Evolutionary conservation across 371 early-diverging fungal species (phyloP), one percentile per base, ranked within the genome.

Genomic region (Mortierella sp.): DNA sequence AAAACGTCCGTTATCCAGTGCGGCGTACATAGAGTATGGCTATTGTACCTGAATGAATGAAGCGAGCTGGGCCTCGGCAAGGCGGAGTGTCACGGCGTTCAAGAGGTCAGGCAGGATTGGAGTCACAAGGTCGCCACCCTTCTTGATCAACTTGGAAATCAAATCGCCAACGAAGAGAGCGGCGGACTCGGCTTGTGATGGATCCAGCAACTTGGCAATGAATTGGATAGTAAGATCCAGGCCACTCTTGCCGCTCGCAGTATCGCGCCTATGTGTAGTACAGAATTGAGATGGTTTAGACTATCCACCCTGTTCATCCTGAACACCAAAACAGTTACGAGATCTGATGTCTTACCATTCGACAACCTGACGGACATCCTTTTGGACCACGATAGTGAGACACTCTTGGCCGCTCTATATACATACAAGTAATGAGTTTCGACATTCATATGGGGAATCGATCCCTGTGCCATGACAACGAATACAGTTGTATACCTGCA

Each of bases 151-250:
- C 57, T 92, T 92, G 10, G 88, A 86, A 47, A 95, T 90, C 59
- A 97, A 74, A 57, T 93, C 92, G 22, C 97, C 97, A n/a, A 97
- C 90, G 83, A 94, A 95, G 22, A 94, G 63, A 1, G 93, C 88
- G 0, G 93, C 90, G 0, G 94, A 92, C 65, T 95, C 96, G 21
- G 87, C 82, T 24, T 85, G 85, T 1, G 83, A 78, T 31, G 96
- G 94, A 27, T 86, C 85, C 65, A 96, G 70, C 25, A 95, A 69
- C 46, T 87, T 86, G 53, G 91, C 92, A 45, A 96, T 86, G 69
- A 94, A 91, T 29, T 90, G 88, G 22, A 97, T 85, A 24, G 91
- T 82, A 70, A 88, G 88, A 49, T 91, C 92, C 50, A 97, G 68
- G 2, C 96, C 97, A 9, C 86, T 81, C 49, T 88, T 87, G 28